Percentiles rank a stretch among this genome's conserved stretches.
Evolutionary conservation across 768 basidiomycete species (phyloP).

Genomic region (Pilatotrama ljubarskyi): DNA sequence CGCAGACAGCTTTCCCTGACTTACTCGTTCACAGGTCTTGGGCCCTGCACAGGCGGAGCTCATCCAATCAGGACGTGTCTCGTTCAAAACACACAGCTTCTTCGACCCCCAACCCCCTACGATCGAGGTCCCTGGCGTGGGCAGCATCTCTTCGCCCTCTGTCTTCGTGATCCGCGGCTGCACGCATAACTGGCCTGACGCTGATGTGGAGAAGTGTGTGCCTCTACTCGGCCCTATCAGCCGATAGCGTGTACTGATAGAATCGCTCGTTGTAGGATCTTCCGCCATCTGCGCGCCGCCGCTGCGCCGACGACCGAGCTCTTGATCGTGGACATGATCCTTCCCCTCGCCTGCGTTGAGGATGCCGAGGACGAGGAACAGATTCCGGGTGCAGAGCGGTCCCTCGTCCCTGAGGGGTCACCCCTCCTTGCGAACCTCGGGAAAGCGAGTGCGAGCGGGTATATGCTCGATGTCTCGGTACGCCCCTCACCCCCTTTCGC

Average conservation of each 20-base stretch:
- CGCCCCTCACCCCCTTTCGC: no score
- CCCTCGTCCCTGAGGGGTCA: conserved; percentile 10
- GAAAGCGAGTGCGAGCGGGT: conserved; percentile 6
- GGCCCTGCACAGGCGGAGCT: neutral
- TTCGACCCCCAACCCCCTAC: conserved; percentile 4
- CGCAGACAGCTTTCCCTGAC: no score
- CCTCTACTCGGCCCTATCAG: neutral
- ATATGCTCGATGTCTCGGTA: conserved; percentile 14
- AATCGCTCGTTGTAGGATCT: neutral
- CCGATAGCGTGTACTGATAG: neutral
- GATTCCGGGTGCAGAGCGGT: conserved; percentile 6
- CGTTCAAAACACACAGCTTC: conserved; percentile 11
- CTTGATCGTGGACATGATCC: conserved; percentile 12
- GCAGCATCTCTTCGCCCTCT: neutral
- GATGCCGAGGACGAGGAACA: neutral
- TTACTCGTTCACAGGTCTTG: conserved; percentile 12
- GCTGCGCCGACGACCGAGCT: conserved; percentile 12
- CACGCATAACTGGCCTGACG: conserved; percentile 19
- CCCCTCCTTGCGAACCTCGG: conserved; percentile 21
- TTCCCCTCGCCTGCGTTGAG: conserved; percentile 14
- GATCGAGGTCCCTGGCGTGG: conserved; percentile 6
- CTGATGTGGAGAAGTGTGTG: neutral
- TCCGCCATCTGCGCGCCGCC: neutral
- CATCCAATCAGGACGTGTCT: conserved; percentile 3
- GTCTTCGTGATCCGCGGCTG: conserved; percentile 12